phyloP scores from a whole-genome alignment of 495 filamentous ascomycete species.

The Massariosphaeria phaeospora region DNA sequence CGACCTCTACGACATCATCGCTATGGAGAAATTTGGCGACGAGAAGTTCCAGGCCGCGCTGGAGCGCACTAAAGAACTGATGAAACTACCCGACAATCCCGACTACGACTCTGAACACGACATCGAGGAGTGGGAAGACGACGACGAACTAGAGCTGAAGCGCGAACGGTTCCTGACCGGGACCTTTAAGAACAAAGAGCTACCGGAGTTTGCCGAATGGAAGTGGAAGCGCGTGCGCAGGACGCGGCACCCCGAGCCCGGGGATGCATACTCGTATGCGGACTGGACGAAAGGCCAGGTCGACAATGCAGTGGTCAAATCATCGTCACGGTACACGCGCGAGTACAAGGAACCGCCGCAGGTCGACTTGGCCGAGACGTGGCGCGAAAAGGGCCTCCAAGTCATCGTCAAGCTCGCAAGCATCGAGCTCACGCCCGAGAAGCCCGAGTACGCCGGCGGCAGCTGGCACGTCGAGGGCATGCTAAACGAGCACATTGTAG shows the following conservation, averaged over 20 bases:
- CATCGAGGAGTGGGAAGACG: background rate
- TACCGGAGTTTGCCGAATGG: background rate
- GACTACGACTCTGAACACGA: background rate
- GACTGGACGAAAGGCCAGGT: too few relatives aligned
- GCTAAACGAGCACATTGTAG: constrained; percentile 24
- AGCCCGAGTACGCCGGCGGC: constrained; percentile 46
- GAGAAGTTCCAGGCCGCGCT: constrained; percentile 40
- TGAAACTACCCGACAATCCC: too few relatives aligned
- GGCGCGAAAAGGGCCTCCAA: constrained; percentile 45
- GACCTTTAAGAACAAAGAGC: background rate
- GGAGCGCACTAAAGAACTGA: constrained; percentile 28
- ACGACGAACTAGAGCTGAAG: background rate
- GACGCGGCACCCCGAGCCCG: background rate
- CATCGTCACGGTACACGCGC: too few relatives aligned
- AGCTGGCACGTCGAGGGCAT: constrained; percentile 13
- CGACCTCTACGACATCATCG: background rate
- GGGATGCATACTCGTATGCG: constrained; percentile 6
- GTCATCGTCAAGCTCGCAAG: constrained; percentile 60
- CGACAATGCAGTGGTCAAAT: too few relatives aligned
- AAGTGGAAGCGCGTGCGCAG: constrained; percentile 24
- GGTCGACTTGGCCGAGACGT: constrained; percentile 36
- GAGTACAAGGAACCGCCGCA: too few relatives aligned
- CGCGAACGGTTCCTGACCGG: background rate
- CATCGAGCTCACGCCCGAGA: constrained; percentile 57
- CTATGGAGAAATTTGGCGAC: background rate